Evolutionary conservation across 148 eudicot species (phyloP), one percentile per base, ranked within the genome.

Genomic region (Rhododendron mucronatum): DNA sequence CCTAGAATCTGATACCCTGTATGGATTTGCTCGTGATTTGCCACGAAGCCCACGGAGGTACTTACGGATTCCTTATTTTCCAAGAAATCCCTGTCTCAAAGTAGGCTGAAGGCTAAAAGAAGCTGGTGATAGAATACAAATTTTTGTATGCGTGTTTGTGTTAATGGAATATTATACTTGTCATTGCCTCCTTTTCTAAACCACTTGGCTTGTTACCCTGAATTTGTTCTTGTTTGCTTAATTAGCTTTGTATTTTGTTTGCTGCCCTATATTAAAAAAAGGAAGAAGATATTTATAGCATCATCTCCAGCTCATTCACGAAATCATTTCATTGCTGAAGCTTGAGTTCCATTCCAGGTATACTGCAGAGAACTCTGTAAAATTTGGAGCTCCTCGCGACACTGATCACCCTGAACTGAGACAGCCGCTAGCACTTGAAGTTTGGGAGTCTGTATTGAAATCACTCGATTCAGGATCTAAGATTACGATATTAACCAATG

Each of bases 41-140:
- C 98, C 99, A 26, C 91, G 93, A 76, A 94, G 99, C 87, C 98
- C 96, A 28, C 88, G 99, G n/a, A 95, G 98, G 99, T 94, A 83
- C 37, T 33, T 35, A 2, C 13, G 1, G 20, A 75, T 41, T n/a
- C 4, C 4, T 15, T 48, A 14, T 33, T 81, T 51, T 50, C 65
- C 44, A 48, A 23, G 37, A 79, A 48, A 79, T 26, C 13, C 20
- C 82, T n/a, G 48, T 78, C 53, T 8, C 51, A 44, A 33, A 41
- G 81, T 4, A 20, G 9, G 44, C 28, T 41, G 3, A 39, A 37
- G 48, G 50, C 80, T 35, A 74, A 6, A 35, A 35, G 78, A 33
- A 33, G 78, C 11, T 35, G 23, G 6, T 71, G 76, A 28, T 71
- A 28, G 30, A 37, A 51, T 53, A 55, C 7, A 55, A 4, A 4